Evolutionary conservation across 2,329 filamentous ascomycete genomes (phyloP), one percentile per base, ranked within the genome.

Genomic region (Sporothrix dimorphospora): DNA sequence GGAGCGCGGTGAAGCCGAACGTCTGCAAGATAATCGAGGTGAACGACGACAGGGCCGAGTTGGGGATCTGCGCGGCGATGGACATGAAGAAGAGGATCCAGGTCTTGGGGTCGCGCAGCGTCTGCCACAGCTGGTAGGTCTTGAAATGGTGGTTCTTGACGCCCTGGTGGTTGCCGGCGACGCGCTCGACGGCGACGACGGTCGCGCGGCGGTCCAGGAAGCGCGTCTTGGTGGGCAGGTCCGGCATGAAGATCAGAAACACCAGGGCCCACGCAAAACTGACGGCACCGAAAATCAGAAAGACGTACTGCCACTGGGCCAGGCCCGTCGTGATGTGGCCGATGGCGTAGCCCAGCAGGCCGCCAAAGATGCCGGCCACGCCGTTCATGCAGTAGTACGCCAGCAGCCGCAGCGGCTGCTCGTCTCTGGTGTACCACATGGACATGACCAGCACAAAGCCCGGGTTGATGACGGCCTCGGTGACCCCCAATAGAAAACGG

Each of bases 401-500:
- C 0, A 87, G 86, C 61, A 90, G 88, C 0, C 89, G 82, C 3
- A 87, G 82, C 0, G 89, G 88, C 75, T 75, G 72, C 55, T 72
- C 72, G 27, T 34, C 19, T 45, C 71, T 69, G 16, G 76, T 79
- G 72, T 79, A 80, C 77, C 78, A 81, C 76, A 78, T 79, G 40
- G 85, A 85, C 0, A 89, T 91, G 53, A 91, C 87, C 1, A 91
- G 79, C 83, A 91, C 89, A 73, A 91, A 89, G 0, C 80, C 80
- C 0, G 81, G 81, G 49, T 81, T 80, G 2, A 80, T 80, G 38
- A 81, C 81, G 4, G 89, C 87, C 77, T 91, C 90, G 73, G 90
- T 90, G 34, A 90, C 87, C 76, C 90, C 90, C 0, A 90, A 86
- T 1, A 92, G 78, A 0, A 88, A 86, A 4, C 90, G 84, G 5